phyloP scores from a whole-genome alignment of 2,329 filamentous ascomycete genomes.

The Beauveria sp. region DNA sequence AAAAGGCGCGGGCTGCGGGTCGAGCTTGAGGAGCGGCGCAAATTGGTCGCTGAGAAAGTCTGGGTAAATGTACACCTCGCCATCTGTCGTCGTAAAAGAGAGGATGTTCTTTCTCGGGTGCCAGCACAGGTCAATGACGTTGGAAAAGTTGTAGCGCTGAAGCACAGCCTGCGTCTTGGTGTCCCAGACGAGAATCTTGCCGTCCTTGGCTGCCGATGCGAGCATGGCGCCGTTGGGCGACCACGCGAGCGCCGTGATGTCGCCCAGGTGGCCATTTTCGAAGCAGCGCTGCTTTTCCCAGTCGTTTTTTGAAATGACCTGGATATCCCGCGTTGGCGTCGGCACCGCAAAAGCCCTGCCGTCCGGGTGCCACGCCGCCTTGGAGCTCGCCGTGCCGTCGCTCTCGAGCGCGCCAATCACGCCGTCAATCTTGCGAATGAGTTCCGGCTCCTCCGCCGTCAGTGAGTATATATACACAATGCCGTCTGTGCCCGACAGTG shows the following conservation, averaged over 20 bases:
- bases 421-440: conserved; percentile 78
- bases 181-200: conserved; percentile 77
- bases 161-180: conserved; percentile 78
- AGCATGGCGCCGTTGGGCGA: conserved; percentile 90
- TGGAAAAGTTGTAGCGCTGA: conserved; percentile 69
- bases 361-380: conserved; percentile 86
- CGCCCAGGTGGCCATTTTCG: conserved; percentile 67
- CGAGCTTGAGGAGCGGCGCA: conserved; percentile 46
- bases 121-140: conserved; percentile 83
- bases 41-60: conserved; percentile 58
- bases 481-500: conserved; percentile 83
- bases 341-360: conserved; percentile 83
- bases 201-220: conserved; percentile 60
- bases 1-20: conserved; percentile 70
- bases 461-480: conserved; percentile 85
- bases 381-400: conserved; percentile 64
- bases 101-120: conserved; percentile 83
- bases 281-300: conserved; percentile 85
- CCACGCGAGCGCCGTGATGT: conserved; percentile 85
- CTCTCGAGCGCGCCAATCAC: conserved; percentile 72
- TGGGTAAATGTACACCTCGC: conserved; percentile 85
- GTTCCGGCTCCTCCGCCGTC: conserved; percentile 66
- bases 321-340: conserved; percentile 73
- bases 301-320: conserved; percentile 79
- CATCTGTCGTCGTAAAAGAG: conserved; percentile 87